Evolutionary conservation across 108 stramenopile species (phyloP).

Genomic region (Nannochloropsis oceanica): DNA sequence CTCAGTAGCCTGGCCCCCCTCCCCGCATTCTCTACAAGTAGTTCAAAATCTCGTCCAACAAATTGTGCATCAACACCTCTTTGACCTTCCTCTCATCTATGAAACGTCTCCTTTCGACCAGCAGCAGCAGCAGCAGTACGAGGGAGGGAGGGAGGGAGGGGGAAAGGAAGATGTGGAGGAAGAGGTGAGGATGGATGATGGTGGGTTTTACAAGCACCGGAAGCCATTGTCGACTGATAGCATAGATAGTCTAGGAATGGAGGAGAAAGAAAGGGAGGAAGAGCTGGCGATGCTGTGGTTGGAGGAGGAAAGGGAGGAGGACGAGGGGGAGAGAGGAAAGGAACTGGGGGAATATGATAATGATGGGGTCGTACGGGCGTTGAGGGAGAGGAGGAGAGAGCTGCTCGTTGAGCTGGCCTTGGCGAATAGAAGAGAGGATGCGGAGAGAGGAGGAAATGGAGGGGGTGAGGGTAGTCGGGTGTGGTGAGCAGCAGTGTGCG

Average conservation of each 20-base stretch:
- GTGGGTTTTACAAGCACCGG: not conserved
- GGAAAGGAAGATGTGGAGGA: not conserved
- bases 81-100: too few species aligned
- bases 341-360: not conserved
- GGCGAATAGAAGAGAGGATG: too few species aligned
- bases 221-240: not conserved
- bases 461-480: too few species aligned
- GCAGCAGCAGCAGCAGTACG: not conserved
- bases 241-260: not conserved
- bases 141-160: not conserved
- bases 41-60: too few species aligned
- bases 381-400: not conserved
- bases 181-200: not conserved
- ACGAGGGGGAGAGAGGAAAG: not conserved
- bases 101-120: too few species aligned
- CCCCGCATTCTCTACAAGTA: too few species aligned
- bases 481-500: too few species aligned
- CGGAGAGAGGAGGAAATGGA: too few species aligned
- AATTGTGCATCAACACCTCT: too few species aligned
- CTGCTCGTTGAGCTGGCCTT: not conserved
- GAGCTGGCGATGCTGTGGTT: not conserved
- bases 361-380: not conserved
- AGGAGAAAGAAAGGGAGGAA: not conserved
- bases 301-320: not conserved
- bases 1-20: too few species aligned